Evolutionary conservation across 768 basidiomycete genomes (phyloP), one percentile per base, ranked within the genome.

Genomic region (Tephrocybe sp.): DNA sequence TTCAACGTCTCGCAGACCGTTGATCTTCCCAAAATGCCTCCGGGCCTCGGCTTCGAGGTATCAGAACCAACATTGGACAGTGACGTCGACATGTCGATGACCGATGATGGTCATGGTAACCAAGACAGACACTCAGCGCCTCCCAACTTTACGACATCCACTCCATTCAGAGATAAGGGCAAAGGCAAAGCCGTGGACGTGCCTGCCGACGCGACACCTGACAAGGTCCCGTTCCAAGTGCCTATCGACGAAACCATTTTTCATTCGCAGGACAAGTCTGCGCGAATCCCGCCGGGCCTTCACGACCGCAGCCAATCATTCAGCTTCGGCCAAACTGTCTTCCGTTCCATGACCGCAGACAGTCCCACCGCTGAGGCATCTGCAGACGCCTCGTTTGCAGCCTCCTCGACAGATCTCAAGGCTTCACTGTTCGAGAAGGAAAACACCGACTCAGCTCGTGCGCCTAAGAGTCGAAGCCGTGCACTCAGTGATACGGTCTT

Each of bases 261-360:
- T 56, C 78, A 76, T 55, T 60, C 69, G 0, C 63, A 62, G 36
- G 74, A 78, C 41, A 73, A 68, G 44, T 60, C 68, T 2, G 68
- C 72, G 7, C 66, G 65, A 16, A 54, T 75, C 13, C 38, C 55
- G 21, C 26, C 66, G 5, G 61, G 67, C 0, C 61, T 73, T 8
- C 77, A 79, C 43, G 82, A 84, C 46, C 80, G 83, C 26, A 83
- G 81, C 54, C 76, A 83, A n/a, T 86, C 84, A 1, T 86, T 84
- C 64, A 84, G 81, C 60, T 77, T 83, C 45, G 84, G 83, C 2
- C 82, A 84, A 59, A 78, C 81, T 1, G 67, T 82, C 11, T 86
- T 86, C 63, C 80, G 75, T 54, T 82, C 84, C 4, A 68, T 79
- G 8, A 66, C 67, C 37, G 37, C 56, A 21, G 48, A 54, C 12